These are phyloP conservation scores for Penicillium corylophilum DNA, from an alignment of 2,329 filamentous ascomycete species.

Conservation along the genomic window DNA sequence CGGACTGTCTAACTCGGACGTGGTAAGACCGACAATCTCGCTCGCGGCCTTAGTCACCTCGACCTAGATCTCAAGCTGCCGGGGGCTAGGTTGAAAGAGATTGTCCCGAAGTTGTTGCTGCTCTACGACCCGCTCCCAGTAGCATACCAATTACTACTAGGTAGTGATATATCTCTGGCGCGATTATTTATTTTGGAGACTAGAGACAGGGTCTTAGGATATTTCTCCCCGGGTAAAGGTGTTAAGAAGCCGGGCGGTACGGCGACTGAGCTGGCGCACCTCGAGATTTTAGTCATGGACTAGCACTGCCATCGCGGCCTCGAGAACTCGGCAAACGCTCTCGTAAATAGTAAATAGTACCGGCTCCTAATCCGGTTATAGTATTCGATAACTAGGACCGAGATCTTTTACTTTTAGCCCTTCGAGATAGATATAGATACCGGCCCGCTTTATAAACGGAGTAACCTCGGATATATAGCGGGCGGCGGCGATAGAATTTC, in stretches of 20 bases:
- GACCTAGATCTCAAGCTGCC: neutral
- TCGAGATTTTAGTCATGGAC: neutral
- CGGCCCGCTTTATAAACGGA: too few species aligned
- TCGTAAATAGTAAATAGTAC: neutral
- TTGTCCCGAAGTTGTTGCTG: neutral
- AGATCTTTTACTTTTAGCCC: neutral
- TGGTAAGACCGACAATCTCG: neutral
- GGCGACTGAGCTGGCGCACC: too few species aligned
- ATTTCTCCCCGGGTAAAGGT: neutral
- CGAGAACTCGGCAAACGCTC: neutral
- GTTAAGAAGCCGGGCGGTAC: neutral
- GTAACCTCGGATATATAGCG: too few species aligned
- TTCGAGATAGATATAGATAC: too few species aligned
- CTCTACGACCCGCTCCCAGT: neutral
- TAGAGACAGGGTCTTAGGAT: neutral
- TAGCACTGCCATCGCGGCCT: neutral
- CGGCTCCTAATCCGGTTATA: neutral
- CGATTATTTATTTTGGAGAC: neutral
- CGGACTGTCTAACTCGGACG: neutral
- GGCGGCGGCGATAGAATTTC: too few species aligned
- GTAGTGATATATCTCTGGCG: neutral
- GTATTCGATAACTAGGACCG: neutral
- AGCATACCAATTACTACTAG: neutral
- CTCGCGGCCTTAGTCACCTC: neutral
- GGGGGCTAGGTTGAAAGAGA: neutral